Conservation (phyloP, 1,139 yeast genomes). For the Diutina sp. region DNA sequence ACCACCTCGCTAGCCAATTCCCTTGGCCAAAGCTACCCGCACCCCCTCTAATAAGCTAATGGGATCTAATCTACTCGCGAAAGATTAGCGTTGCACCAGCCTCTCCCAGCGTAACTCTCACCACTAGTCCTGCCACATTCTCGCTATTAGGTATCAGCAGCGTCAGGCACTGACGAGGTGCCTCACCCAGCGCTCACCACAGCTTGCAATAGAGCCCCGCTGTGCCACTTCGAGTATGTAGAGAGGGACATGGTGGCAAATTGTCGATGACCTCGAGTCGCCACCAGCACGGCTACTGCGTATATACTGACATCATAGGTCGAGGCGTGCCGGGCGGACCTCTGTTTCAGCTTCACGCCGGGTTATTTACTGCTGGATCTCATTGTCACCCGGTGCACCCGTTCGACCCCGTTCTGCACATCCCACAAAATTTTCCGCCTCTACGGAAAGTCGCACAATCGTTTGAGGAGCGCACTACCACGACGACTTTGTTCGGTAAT, state of each 20-base stretch:
- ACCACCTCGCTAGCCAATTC: not conserved
- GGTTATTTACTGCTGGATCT: not conserved
- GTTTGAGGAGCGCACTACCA: not conserved
- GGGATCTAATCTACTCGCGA: too few relatives aligned
- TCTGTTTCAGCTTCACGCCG: not conserved
- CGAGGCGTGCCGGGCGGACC: not conserved
- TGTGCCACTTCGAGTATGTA: too few relatives aligned
- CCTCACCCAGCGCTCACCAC: too few relatives aligned
- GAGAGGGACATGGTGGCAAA: too few relatives aligned
- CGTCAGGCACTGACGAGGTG: too few relatives aligned
- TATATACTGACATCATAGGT: not conserved
- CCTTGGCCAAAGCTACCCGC: too few relatives aligned
- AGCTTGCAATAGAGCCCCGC: too few relatives aligned
- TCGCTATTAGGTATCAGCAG: too few relatives aligned
- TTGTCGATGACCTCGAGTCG: not conserved
- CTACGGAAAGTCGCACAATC: not conserved
- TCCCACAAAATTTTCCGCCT: not conserved
- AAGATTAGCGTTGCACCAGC: too few relatives aligned
- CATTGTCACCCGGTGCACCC: not conserved
- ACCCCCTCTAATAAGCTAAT: too few relatives aligned
- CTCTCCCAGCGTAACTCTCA: too few relatives aligned
- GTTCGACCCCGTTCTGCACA: not conserved
- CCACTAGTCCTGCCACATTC: too few relatives aligned
- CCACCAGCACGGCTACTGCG: not conserved
- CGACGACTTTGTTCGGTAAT: not conserved